A percentile compares a stretch with the other conserved stretches of the same genome.
phyloP scores from a whole-genome alignment of 805 yeast species.

The Starmerella bombicola region DNA sequence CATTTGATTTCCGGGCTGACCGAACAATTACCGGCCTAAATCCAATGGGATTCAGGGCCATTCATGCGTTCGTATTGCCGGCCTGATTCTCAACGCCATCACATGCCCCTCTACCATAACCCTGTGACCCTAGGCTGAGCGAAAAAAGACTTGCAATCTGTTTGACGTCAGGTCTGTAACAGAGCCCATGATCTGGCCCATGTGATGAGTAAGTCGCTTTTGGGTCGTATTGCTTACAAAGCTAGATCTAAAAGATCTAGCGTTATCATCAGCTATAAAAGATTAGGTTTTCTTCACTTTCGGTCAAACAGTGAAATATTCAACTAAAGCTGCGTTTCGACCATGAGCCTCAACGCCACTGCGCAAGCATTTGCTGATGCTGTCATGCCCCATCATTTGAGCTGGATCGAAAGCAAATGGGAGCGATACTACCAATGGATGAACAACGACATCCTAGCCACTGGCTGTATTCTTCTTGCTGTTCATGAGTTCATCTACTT shows the following conservation, averaged over 20 bases:
- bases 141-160: too few relatives aligned
- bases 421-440: constrained; percentile 77
- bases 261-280: not conserved
- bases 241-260: not conserved
- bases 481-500: constrained; percentile 85
- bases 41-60: too few relatives aligned
- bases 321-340: not conserved
- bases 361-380: constrained; percentile 11
- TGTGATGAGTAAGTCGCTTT: constrained; percentile 5
- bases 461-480: constrained; percentile 71
- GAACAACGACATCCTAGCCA: constrained; percentile 80
- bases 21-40: too few relatives aligned
- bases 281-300: not conserved
- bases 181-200: too few relatives aligned
- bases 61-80: too few relatives aligned
- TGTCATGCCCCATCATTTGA: constrained; percentile 10
- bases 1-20: too few relatives aligned
- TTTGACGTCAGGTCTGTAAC: too few relatives aligned
- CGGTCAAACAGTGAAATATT: not conserved
- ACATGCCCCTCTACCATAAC: too few relatives aligned
- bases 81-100: too few relatives aligned
- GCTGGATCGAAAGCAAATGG: constrained; percentile 60
- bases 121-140: too few relatives aligned
- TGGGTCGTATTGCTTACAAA: constrained; percentile 17
- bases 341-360: constrained; percentile 18